phyloP scores from a whole-genome alignment of 176 grass and related monocot species.

The Carex myosuroides region DNA sequence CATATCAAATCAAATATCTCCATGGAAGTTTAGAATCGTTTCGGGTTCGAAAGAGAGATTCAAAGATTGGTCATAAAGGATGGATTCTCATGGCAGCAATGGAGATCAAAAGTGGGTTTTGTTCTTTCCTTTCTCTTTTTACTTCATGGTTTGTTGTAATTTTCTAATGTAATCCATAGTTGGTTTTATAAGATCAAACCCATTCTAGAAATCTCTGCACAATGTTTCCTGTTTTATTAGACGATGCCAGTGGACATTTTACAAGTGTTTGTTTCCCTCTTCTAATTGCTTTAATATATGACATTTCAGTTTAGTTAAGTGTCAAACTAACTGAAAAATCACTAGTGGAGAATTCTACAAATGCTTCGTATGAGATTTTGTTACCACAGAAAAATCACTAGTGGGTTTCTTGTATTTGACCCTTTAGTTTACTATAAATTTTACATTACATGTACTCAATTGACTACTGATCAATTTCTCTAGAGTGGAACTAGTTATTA shows the following conservation, averaged over 20 bases:
- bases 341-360: not conserved
- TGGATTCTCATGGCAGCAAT: constrained; percentile 10
- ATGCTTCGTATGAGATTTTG: not conserved
- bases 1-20: not conserved
- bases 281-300: too few relatives aligned
- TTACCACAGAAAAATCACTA: not conserved
- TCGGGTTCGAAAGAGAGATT: not conserved
- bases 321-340: not conserved
- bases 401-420: not conserved
- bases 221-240: not conserved
- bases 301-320: constrained; percentile 1
- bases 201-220: not conserved
- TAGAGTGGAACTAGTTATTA: not conserved
- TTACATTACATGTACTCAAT: not conserved
- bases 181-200: not conserved
- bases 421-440: not conserved
- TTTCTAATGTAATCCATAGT: not conserved
- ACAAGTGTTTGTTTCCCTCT: too few relatives aligned
- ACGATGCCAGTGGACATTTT: not conserved
- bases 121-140: not conserved
- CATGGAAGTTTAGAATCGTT: not conserved
- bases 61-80: constrained; percentile 9
- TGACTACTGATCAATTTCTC: not conserved
- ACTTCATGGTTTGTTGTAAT: not conserved
- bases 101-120: constrained; percentile 29